Evolutionary conservation across 1,284 basidiomycete species (phyloP), one percentile per base, ranked within the genome.

Genomic region (Rhodotorula sp.): DNA sequence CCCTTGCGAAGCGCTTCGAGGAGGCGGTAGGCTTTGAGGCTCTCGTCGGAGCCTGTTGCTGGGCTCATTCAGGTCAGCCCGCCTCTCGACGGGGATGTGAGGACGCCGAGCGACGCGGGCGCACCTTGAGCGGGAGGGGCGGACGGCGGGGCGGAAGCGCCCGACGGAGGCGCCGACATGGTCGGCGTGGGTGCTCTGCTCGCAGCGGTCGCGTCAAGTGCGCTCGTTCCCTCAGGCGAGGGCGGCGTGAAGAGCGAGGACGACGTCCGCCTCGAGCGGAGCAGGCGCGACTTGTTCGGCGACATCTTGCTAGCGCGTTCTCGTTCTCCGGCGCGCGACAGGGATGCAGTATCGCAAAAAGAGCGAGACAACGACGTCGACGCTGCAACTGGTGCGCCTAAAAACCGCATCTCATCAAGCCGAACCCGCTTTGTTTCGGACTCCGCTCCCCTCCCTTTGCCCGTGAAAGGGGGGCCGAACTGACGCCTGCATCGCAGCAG

Each of bases 1-100:
- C 77, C 76, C n/a, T 66, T 69, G 27, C 77, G 64, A 22, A 78
- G 64, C 6, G 75, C 77, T 29, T 78, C 76, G 51, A 78, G 75
- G 7, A 78, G 71, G 50, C 65, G 63, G 69, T 73, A 78, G 7
- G 68, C 64, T 51, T 64, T 61, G 27, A 78, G 61, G 22, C 70
- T 72, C 34, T 77, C 77, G 59, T 79, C 76, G 1, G 77, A 71
- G 6, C 63, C 68, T 7, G 66, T 70, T 75, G 66, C 60, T 1
- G 37, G 17, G 13, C n/a, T 25, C 13, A 0, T 7, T 29, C 0
- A 2, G 3, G 29, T 62, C 61, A 62, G 61, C 22, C 1, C 29
- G 10, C 22, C 5, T 9, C n/a, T 8, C 39, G 27, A 8, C 10
- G 36, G 25, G 15, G 57, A 41, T 21, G 32, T 22, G 8, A 21